phyloP scores from a whole-genome alignment of 805 yeast genomes.

The Isabelozyma heimii region DNA sequence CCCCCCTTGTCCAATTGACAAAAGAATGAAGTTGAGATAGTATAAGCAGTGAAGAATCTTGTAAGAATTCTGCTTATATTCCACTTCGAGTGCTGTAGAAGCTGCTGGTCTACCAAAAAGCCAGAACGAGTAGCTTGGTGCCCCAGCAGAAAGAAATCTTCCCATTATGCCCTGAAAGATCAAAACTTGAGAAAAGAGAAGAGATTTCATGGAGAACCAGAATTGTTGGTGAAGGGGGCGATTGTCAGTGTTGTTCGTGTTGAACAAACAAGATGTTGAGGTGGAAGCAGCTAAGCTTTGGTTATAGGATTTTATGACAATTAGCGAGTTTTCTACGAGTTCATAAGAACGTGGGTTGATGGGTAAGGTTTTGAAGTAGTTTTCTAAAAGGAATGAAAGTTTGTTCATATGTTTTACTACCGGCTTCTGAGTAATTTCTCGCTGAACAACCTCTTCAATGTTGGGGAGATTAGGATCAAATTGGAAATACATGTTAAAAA shows the following conservation, averaged over 20 bases:
- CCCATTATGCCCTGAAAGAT: conserved; percentile 50
- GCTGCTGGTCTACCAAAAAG: conserved; percentile 4
- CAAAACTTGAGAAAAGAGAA: conserved; percentile 47
- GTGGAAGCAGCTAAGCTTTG: conserved; percentile 13
- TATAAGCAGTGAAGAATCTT: conserved; percentile 40
- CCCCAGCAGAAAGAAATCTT: conserved; percentile 22
- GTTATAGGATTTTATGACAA: conserved; percentile 28
- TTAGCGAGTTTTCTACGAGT: conserved; percentile 15
- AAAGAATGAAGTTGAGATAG: conserved; percentile 45
- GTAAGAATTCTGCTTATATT: conserved; percentile 24
- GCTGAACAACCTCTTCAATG: conserved; percentile 7
- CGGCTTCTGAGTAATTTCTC: conserved; percentile 30
- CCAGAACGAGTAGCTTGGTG: conserved; percentile 1
- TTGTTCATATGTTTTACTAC: conserved; percentile 48
- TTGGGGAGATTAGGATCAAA: conserved; percentile 8
- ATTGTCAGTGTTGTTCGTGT: conserved; percentile 3
- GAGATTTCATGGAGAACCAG: conserved; percentile 39
- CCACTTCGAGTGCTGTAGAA: conserved; percentile 13
- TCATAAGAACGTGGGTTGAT: conserved; percentile 11
- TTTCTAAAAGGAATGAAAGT: conserved; percentile 45
- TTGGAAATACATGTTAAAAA: conserved; percentile 15
- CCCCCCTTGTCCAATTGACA: conserved; percentile 61
- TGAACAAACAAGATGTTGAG: conserved; percentile 11
- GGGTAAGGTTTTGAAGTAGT: conserved; percentile 19
- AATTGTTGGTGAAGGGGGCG: conserved; percentile 14